Conservation (phyloP, 75 land plant genomes). For the Ceratopteris richardii region DNA sequence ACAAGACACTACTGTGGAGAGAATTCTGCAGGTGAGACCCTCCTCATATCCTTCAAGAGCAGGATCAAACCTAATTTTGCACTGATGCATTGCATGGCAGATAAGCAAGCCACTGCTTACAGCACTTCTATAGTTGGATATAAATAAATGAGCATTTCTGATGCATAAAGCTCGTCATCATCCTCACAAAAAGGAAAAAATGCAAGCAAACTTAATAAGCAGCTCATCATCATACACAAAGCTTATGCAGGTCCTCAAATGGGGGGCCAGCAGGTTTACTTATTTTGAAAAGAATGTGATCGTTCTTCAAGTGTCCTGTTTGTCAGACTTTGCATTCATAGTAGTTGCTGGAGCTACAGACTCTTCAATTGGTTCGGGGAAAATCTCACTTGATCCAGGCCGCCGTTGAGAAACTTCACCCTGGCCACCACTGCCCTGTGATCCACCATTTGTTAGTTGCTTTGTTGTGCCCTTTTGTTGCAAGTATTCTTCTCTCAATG, state of each 20-base stretch:
- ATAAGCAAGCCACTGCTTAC: too few relatives aligned
- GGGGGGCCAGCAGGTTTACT: slow-evolving; percentile 23
- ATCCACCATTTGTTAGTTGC: slow-evolving; percentile 27
- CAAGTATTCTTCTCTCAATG: slow-evolving; percentile 41
- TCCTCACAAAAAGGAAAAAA: not conserved
- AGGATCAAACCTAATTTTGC: too few relatives aligned
- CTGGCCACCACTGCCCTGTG: slow-evolving; percentile 30
- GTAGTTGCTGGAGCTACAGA: slow-evolving; percentile 6
- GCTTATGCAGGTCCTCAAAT: slow-evolving; percentile 23
- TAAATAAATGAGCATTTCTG: too few relatives aligned
- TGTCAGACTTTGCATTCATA: slow-evolving; percentile 16
- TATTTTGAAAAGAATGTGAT: slow-evolving; percentile 27
- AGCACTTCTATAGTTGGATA: too few relatives aligned
- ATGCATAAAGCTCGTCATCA: not conserved
- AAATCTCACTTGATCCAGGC: slow-evolving; percentile 51
- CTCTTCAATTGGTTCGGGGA: slow-evolving; percentile 50
- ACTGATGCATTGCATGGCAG: too few relatives aligned
- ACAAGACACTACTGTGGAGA: too few relatives aligned
- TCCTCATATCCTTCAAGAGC: too few relatives aligned
- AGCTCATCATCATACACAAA: not conserved
- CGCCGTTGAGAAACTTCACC: slow-evolving; percentile 24
- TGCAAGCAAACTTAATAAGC: not conserved
- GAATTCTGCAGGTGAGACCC: too few relatives aligned
- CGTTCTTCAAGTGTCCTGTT: slow-evolving; percentile 8
- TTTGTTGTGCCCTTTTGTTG: slow-evolving; percentile 19